phyloP scores from a whole-genome alignment of 2,329 filamentous ascomycete genomes.

The Ophiobolus disseminans region DNA sequence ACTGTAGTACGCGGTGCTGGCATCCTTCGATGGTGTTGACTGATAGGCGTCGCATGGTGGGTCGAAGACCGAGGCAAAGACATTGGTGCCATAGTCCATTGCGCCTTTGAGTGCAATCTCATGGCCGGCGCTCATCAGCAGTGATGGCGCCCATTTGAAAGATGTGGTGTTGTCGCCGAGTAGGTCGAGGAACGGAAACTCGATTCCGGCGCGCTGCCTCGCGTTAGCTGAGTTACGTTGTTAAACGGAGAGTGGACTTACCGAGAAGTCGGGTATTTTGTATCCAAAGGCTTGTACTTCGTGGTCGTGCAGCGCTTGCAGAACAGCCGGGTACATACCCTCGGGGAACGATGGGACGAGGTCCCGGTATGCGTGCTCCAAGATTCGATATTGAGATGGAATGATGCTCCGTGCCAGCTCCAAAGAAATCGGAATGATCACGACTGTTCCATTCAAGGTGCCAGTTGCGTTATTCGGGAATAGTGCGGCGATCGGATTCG shows the following conservation, averaged over 20 bases:
- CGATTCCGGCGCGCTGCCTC: constrained; percentile 57
- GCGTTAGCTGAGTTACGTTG: constrained; percentile 21
- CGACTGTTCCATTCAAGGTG: constrained; percentile 62
- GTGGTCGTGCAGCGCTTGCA: constrained; percentile 60
- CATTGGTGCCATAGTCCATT: constrained; percentile 55
- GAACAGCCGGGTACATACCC: constrained; percentile 62
- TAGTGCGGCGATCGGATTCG: constrained; percentile 58
- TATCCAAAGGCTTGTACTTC: constrained; percentile 57
- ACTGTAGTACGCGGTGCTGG: constrained; percentile 31
- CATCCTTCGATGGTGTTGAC: constrained; percentile 27
- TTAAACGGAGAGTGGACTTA: constrained; percentile 39
- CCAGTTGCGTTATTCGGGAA: constrained; percentile 60
- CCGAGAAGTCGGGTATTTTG: constrained; percentile 58
- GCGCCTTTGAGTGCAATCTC: constrained; percentile 55
- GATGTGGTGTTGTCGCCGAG: constrained; percentile 59
- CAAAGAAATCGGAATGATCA: constrained; percentile 61
- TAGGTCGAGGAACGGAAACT: constrained; percentile 64
- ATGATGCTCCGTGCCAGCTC: constrained; percentile 56
- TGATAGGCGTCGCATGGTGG: constrained; percentile 60
- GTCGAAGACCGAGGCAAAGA: constrained; percentile 54
- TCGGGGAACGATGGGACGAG: constrained; percentile 59
- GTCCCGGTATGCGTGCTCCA: constrained; percentile 57
- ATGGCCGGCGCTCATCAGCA: constrained; percentile 57
- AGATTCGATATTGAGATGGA: constrained; percentile 58
- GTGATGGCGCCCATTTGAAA: constrained; percentile 59